Evolutionary conservation across 495 filamentous ascomycete species (phyloP), one percentile per base, ranked within the genome.

Genomic region (Penicillium waksmanii): DNA sequence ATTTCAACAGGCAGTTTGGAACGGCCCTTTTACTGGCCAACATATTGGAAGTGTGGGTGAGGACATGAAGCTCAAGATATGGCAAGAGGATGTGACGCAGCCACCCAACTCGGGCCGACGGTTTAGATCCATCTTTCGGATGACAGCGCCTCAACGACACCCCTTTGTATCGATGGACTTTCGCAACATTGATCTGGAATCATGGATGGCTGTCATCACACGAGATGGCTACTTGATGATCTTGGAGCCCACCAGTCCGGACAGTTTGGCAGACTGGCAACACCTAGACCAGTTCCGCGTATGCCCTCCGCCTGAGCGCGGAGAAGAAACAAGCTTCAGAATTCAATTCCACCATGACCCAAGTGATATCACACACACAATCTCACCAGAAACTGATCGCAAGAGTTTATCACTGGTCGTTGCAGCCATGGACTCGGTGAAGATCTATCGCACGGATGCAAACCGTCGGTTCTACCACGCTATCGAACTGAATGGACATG

Each of bases 51-150:
- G 82, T 56, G 89, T 96, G 54, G 90, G 89, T 62, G 89, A 92
- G 66, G 93, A 97, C 66, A 90, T 91, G 68, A 86, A 87, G 68
- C 90, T 93, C 74, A 92, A 90, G 70, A 77, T 96, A 31, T 97
- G 93, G 93, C 86, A 88, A 61, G 93, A 96, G 78, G 91, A 96
- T 70, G 85, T 87, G 23, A 85, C 85, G 15, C 87, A 93, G 53
- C 77, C 86, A 8, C 86, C 87, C 4, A 82, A 81, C 55, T 85
- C 82, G 21, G 90, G 91, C 44, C 81, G 86, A n/a, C 87, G 92
- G 47, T 97, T 96, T 78, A 87, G 84, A 66, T 76, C 79, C 44
- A 82, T 86, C 62, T 83, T 79, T 61, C 80, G 82, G 42, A 76
- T 85, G 65, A 74, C 78, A 43, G 81, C 87, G 34, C 74, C 77